phyloP scores from a whole-genome alignment of 345 rosid species.

The Physaria fendleri region DNA sequence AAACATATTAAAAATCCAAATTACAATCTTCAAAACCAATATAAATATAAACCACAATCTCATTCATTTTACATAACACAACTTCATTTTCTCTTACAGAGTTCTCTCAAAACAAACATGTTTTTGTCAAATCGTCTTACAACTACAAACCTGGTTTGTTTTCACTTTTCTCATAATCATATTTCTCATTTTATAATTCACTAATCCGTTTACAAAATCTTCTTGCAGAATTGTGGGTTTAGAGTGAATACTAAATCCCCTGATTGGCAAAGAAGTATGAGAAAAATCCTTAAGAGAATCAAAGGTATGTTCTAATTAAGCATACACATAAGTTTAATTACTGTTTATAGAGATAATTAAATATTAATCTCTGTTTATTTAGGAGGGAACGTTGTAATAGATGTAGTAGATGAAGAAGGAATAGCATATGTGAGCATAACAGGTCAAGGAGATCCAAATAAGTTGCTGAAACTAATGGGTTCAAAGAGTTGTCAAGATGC shows the following conservation, averaged over 20 bases:
- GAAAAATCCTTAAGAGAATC: conserved; percentile 28
- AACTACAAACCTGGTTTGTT: conserved; percentile 24
- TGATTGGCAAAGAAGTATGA: conserved; percentile 31
- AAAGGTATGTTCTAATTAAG: background rate
- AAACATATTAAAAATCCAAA: background rate
- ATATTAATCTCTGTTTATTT: no score
- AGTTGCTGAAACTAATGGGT: conserved; percentile 26
- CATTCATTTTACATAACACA: conserved; percentile 1
- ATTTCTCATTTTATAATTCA: background rate
- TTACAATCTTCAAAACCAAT: background rate
- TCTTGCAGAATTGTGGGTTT: conserved; percentile 29
- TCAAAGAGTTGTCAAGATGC: conserved; percentile 23
- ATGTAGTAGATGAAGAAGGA: conserved; percentile 32
- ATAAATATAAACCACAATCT: conserved; percentile 18
- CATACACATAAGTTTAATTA: no score
- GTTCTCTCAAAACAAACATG: background rate
- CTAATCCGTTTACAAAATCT: background rate
- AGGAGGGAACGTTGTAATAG: conserved; percentile 29
- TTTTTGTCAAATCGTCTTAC: conserved; percentile 11
- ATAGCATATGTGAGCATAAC: conserved; percentile 25
- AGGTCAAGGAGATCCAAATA: conserved; percentile 24
- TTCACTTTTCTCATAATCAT: background rate
- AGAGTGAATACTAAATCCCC: conserved; percentile 25
- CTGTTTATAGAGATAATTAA: no score
- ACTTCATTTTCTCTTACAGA: background rate